phyloP scores from a whole-genome alignment of 1,284 basidiomycete genomes.

The Fomes fomentarius region DNA sequence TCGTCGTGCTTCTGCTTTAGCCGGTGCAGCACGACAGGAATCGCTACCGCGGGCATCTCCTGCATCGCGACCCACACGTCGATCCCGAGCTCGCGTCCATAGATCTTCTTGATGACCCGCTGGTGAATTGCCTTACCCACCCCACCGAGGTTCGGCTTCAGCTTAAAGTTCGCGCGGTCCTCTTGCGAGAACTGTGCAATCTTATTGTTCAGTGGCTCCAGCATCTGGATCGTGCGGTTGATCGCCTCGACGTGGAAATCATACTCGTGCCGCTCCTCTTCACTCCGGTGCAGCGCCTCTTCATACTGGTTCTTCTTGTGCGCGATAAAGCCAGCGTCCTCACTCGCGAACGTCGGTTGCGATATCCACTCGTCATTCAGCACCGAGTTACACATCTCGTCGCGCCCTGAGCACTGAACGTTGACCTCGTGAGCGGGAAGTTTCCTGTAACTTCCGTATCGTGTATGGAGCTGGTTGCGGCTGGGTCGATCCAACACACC shows the following conservation, averaged over 20 bases:
- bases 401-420: constrained; percentile 90
- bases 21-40: constrained; percentile 91
- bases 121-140: constrained; percentile 93
- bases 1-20: constrained; percentile 98
- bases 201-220: constrained; percentile 93
- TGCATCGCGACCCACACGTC: constrained; percentile 93
- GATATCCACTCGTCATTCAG: constrained; percentile 98
- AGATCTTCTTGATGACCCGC: constrained; percentile 96
- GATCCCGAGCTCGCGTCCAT: constrained; percentile 85
- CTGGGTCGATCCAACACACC: constrained; percentile 49
- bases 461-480: constrained; percentile 60
- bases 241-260: constrained; percentile 99
- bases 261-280: constrained; percentile 98
- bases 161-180: constrained; percentile 83
- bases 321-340: constrained; percentile 88
- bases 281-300: constrained; percentile 95
- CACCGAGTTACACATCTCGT: constrained; percentile 96
- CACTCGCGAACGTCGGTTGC: constrained; percentile 94
- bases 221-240: constrained; percentile 86
- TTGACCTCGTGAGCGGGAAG: constrained; percentile 84
- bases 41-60: constrained; percentile 89
- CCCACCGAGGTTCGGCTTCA: constrained; percentile 91
- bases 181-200: constrained; percentile 83
- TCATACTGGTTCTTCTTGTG: constrained; percentile 97
- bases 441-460: constrained; percentile 88